Percentiles rank a stretch among this genome's conserved stretches.
Conservation (phyloP, 176 grass and related monocot species). For the Hyparrhenia diplandra region DNA sequence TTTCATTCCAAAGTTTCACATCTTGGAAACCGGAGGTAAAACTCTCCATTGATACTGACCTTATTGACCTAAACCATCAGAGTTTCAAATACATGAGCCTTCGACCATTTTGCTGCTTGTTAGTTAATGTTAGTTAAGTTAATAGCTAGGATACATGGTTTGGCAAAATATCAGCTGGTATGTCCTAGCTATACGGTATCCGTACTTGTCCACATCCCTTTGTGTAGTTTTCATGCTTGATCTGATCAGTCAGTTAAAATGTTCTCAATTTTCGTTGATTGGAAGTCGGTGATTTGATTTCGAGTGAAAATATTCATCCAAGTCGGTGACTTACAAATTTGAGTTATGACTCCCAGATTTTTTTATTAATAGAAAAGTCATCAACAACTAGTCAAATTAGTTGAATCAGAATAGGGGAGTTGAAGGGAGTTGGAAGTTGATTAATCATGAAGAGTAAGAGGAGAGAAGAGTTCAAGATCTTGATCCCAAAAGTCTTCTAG, state of each 20-base stretch:
- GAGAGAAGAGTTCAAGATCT: neutral
- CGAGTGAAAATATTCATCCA: neutral
- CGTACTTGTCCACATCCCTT: neutral
- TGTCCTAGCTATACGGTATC: neutral
- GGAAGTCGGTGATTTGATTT: neutral
- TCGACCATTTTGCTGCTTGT: too few species aligned
- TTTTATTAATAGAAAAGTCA: neutral
- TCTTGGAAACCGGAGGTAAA: too few species aligned
- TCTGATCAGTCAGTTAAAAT: neutral
- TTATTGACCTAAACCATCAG: too few species aligned
- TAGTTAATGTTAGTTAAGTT: too few species aligned
- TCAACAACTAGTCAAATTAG: neutral
- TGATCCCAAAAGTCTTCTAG: neutral
- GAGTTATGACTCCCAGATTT: neutral
- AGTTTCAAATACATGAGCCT: too few species aligned
- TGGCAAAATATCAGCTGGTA: neutral
- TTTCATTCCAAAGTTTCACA: too few species aligned
- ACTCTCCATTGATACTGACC: too few species aligned
- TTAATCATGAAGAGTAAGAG: neutral
- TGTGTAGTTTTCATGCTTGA: neutral
- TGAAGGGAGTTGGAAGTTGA: neutral
- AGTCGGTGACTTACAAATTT: neutral
- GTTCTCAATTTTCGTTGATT: neutral
- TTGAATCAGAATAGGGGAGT: neutral
- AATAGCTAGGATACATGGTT: too few species aligned